Conservation (phyloP, 805 yeast species). For the Ascoidea rubescens region DNA sequence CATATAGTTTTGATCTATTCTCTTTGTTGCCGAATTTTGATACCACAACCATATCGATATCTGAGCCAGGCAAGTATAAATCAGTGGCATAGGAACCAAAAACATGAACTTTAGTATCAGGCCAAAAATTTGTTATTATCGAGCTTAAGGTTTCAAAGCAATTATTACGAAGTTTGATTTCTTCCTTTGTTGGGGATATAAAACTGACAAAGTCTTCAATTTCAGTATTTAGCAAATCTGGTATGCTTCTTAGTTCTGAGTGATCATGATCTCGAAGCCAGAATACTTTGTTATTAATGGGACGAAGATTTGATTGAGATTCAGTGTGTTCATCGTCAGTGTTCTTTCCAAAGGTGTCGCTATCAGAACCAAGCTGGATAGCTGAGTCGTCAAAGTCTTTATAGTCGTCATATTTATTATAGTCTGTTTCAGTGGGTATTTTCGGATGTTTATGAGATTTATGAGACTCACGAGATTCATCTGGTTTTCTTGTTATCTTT, state of each 20-base stretch:
- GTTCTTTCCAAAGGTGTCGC: too few species aligned
- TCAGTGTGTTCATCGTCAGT: too few species aligned
- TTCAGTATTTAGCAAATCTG: constrained; percentile 80
- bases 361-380: constrained; percentile 18
- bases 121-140: constrained; percentile 50
- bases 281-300: too few species aligned
- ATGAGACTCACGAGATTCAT: too few species aligned
- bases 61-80: constrained; percentile 89
- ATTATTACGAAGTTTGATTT: constrained; percentile 50
- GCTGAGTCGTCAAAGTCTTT: constrained; percentile 6
- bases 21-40: constrained; percentile 46
- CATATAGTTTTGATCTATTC: constrained; percentile 52
- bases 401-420: constrained; percentile 1
- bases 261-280: constrained; percentile 77
- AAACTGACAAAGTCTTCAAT: constrained; percentile 74
- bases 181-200: constrained; percentile 75
- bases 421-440: constrained; percentile 5
- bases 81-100: constrained; percentile 95
- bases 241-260: constrained; percentile 58
- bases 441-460: constrained; percentile 15
- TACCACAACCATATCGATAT: constrained; percentile 82
- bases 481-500: constrained; percentile 16
- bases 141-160: constrained; percentile 48
- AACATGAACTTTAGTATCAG: constrained; percentile 64
- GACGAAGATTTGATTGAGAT: too few species aligned